Evolutionary conservation across 139 green algal genomes (phyloP).

Genomic region (Eudorina sp.): DNA sequence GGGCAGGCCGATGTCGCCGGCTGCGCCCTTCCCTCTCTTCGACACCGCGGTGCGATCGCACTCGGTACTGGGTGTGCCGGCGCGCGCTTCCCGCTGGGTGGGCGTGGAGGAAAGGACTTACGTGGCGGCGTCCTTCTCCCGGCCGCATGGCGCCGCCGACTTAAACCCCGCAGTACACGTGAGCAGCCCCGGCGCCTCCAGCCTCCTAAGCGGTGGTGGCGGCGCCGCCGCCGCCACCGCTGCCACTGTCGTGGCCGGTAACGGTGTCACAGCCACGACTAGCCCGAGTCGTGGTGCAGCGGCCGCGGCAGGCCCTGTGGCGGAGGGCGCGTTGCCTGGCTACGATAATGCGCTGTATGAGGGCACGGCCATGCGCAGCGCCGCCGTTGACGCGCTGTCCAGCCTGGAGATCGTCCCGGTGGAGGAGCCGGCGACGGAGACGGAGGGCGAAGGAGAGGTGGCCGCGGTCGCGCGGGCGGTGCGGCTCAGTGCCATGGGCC

Average conservation of each 20-base stretch:
- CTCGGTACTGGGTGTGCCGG: neutral
- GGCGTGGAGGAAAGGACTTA: neutral
- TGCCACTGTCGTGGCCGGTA: too few relatives aligned
- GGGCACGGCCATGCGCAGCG: neutral
- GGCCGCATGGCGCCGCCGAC: too few relatives aligned
- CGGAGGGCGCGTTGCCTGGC: neutral
- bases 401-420: neutral
- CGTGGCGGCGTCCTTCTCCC: neutral
- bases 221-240: neutral
- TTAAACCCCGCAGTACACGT: too few relatives aligned
- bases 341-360: conserved; percentile 11
- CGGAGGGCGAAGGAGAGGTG: neutral
- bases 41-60: neutral
- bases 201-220: too few relatives aligned
- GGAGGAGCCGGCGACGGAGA: neutral
- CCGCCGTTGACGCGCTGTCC: neutral
- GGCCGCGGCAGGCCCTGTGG: neutral
- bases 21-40: neutral
- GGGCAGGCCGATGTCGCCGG: neutral
- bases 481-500: neutral
- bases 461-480: neutral
- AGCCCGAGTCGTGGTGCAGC: too few relatives aligned
- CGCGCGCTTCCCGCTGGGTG: neutral
- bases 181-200: too few relatives aligned
- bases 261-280: neutral